phyloP scores from a whole-genome alignment of 495 filamentous ascomycete genomes.

The Xylaria nigripes region DNA sequence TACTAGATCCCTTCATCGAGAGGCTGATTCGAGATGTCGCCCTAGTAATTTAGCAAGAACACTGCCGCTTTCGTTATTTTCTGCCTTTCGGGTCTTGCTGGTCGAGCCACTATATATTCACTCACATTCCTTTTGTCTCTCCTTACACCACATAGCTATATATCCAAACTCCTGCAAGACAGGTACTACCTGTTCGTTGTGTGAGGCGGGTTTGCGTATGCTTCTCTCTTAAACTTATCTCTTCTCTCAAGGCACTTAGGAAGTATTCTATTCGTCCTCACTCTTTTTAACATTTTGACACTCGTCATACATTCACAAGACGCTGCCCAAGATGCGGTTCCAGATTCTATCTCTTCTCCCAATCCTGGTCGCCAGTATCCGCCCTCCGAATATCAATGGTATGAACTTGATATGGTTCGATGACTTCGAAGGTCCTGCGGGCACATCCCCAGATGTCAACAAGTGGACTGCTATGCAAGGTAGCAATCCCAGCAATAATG shows the following conservation, averaged over 20 bases:
- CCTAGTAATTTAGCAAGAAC: slow-evolving; percentile 17
- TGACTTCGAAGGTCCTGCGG: slow-evolving; percentile 23
- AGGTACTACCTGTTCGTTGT: slow-evolving; percentile 18
- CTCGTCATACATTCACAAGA: neutral
- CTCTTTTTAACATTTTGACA: neutral
- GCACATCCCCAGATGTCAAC: slow-evolving; percentile 17
- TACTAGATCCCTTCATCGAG: slow-evolving; percentile 6
- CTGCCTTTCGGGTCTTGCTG: slow-evolving; percentile 23
- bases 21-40: neutral
- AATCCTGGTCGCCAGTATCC: slow-evolving; percentile 20
- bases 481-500: slow-evolving; percentile 40
- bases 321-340: slow-evolving; percentile 25
- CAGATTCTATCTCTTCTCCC: slow-evolving; percentile 18
- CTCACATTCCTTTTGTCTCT: slow-evolving; percentile 14
- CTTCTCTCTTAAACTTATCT: neutral
- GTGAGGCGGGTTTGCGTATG: slow-evolving; percentile 13
- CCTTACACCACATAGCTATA: no score
- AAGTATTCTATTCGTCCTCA: neutral
- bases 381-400: slow-evolving; percentile 23
- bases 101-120: slow-evolving; percentile 18
- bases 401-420: slow-evolving; percentile 27
- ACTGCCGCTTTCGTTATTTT: slow-evolving; percentile 13
- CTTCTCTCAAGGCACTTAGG: no score
- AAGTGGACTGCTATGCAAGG: slow-evolving; percentile 33
- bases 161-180: slow-evolving; percentile 21